Evolutionary conservation across 164 flowering plant species (phyloP), one percentile per base, ranked within the genome.

Genomic region (Vitis rotundifolia): DNA sequence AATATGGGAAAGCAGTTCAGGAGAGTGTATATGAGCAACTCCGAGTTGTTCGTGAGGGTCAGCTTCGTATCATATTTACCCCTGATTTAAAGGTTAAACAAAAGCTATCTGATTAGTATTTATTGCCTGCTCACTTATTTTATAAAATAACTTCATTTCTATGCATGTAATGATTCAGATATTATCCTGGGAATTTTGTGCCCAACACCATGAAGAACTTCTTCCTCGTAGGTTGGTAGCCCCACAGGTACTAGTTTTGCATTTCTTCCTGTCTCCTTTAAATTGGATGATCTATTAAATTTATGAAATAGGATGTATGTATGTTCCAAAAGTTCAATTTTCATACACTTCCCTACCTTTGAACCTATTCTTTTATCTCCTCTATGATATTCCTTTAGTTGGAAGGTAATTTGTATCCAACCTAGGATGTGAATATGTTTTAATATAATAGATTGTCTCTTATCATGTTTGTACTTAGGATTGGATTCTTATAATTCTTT

Each of bases 161-260:
- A 37, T 52, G 1, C 16, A 48, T 50, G 22, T 59, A 54, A 68
- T 47, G 15, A 5, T 60, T 53, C 80, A 96, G 98, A 96, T 93
- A 73, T 74, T 93, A 73, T 88, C 90, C 54, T 96, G 99, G 99
- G 98, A 96, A 70, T 96, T 92, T 73, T 93, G 99, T 85, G 95
- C 94, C 9, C 84, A 88, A 28, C 87, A 88, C n/a, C 99, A 96
- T 82, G 99, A 96, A 77, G 99, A 96, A 77, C 89, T 93, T 69
- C 82, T 91, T 76, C 91, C 97, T 59, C 92, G 99, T 49, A 87
- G 94, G 73, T 52, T 93, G 78, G 82, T 93, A 62, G 90, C 90
- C 44, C 97, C 97, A 48, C 98, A 96, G 97, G 99, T 94, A 85
- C 11, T 49, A 9, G 44, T 15, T 64, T 64, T 68, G 52, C 7